A percentile compares a stretch with the other conserved stretches of the same genome.
These are phyloP conservation scores for Stephania cephalantha DNA, from an alignment of 164 flowering plant genomes.

Conservation along the genomic window DNA sequence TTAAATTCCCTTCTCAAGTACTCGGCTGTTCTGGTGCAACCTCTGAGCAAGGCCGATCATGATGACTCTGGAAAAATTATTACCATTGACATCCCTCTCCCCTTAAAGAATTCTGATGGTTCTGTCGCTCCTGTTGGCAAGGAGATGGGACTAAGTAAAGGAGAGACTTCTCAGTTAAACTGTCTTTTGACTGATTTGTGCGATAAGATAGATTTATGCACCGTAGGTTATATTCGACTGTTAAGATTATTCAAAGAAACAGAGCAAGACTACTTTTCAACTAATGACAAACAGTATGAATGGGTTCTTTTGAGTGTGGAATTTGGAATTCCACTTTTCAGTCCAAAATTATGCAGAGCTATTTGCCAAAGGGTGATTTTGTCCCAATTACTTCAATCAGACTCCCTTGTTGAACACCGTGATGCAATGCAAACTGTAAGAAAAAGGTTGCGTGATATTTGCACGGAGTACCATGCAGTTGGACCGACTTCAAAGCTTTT, in stretches of 20 bases:
- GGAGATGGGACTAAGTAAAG: slow-evolving; percentile 55
- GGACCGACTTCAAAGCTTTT: slow-evolving; percentile 86
- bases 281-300: slow-evolving; percentile 64
- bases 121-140: slow-evolving; percentile 57
- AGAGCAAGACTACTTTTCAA: slow-evolving; percentile 45
- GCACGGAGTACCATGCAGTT: slow-evolving; percentile 80
- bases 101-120: slow-evolving; percentile 84
- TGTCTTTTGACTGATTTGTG: slow-evolving; percentile 45
- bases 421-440: slow-evolving; percentile 78
- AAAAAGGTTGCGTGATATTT: slow-evolving; percentile 66
- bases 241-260: slow-evolving; percentile 67
- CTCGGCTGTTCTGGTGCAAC: slow-evolving; percentile 92
- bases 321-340: slow-evolving; percentile 91
- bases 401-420: slow-evolving; percentile 60
- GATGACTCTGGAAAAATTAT: slow-evolving; percentile 56
- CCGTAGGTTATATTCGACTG: slow-evolving; percentile 85
- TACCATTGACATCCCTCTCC: slow-evolving; percentile 79
- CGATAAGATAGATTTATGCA: slow-evolving; percentile 58
- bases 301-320: slow-evolving; percentile 94
- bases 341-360: slow-evolving; percentile 74
- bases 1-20: slow-evolving; percentile 83
- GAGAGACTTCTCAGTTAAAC: slow-evolving; percentile 49
- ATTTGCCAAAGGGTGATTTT: slow-evolving; percentile 76
- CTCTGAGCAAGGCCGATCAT: slow-evolving; percentile 76
- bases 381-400: slow-evolving; percentile 78